These are phyloP conservation scores for Akebia trifoliata DNA, from an alignment of 164 flowering plant genomes.

Conservation along the genomic window DNA sequence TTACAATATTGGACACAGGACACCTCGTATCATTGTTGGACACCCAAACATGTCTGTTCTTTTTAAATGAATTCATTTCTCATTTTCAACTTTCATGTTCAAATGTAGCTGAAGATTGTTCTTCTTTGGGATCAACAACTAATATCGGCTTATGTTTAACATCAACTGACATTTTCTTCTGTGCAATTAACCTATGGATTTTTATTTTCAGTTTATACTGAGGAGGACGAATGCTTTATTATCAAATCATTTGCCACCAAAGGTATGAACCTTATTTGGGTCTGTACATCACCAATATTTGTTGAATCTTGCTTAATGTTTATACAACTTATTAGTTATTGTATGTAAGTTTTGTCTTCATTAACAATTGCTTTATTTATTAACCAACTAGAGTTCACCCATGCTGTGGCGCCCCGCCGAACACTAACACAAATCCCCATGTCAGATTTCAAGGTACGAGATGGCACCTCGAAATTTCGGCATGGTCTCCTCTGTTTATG, in stretches of 20 bases:
- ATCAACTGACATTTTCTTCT: not conserved
- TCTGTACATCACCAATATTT: not conserved
- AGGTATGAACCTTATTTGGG: slow-evolving; percentile 42
- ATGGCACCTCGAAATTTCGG: no score
- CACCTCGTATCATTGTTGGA: no score
- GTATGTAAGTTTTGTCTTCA: not conserved
- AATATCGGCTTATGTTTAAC: not conserved
- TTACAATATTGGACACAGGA: no score
- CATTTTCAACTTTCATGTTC: not conserved
- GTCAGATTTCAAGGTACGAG: no score
- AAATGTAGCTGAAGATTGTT: not conserved
- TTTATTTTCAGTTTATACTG: slow-evolving; percentile 73
- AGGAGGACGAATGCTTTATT: slow-evolving; percentile 90
- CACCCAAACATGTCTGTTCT: no score
- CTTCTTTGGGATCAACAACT: not conserved
- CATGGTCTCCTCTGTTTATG: no score
- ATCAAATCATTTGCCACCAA: slow-evolving; percentile 97
- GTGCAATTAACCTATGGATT: not conserved
- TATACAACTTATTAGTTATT: not conserved
- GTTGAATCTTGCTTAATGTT: not conserved
- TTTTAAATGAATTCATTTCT: no score
- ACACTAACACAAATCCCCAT: no score
- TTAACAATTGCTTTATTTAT: not conserved
- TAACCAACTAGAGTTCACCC: no score
- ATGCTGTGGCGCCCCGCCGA: no score